phyloP scores from a whole-genome alignment of 768 basidiomycete species.

The Leccinum imitatum region DNA sequence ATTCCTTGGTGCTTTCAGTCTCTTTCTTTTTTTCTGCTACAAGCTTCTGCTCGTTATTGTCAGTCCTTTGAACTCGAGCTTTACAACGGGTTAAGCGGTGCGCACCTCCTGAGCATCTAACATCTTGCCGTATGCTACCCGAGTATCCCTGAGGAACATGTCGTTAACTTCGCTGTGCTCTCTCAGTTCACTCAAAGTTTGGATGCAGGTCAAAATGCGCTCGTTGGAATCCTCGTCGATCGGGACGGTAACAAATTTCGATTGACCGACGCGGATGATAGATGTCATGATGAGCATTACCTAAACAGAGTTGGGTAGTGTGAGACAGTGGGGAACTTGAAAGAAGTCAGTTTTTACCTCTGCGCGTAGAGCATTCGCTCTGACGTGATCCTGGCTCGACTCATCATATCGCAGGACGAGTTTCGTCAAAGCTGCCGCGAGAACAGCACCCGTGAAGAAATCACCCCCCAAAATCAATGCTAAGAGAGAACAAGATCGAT shows the following conservation, averaged over 20 bases:
- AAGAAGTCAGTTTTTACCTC: slow-evolving; percentile 50
- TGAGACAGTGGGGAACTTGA: not conserved
- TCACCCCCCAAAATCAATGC: slow-evolving; percentile 92
- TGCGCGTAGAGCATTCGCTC: slow-evolving; percentile 74
- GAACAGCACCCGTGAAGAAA: slow-evolving; percentile 92
- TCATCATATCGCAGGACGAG: slow-evolving; percentile 75
- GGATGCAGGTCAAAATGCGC: slow-evolving; percentile 94
- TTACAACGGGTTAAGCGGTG: not conserved
- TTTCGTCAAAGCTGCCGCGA: slow-evolving; percentile 90
- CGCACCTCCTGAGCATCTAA: slow-evolving; percentile 88
- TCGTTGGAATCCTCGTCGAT: slow-evolving; percentile 99
- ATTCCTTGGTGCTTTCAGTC: slow-evolving; percentile 63
- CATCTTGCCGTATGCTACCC: slow-evolving; percentile 93
- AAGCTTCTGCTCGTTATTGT: slow-evolving; percentile 58
- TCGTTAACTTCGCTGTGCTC: slow-evolving; percentile 56
- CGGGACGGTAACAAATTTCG: slow-evolving; percentile 89
- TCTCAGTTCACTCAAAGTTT: slow-evolving; percentile 82
- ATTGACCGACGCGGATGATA: slow-evolving; percentile 94
- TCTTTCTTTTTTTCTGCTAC: slow-evolving; percentile 91
- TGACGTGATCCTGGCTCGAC: slow-evolving; percentile 48
- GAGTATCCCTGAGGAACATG: slow-evolving; percentile 83
- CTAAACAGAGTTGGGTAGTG: slow-evolving; percentile 35
- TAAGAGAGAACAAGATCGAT: slow-evolving; percentile 21
- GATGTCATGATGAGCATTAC: slow-evolving; percentile 99
- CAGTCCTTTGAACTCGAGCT: not conserved